These are phyloP conservation scores for Exophiala spinifera DNA, from an alignment of 2,329 filamentous ascomycete species.

Conservation along the genomic window DNA sequence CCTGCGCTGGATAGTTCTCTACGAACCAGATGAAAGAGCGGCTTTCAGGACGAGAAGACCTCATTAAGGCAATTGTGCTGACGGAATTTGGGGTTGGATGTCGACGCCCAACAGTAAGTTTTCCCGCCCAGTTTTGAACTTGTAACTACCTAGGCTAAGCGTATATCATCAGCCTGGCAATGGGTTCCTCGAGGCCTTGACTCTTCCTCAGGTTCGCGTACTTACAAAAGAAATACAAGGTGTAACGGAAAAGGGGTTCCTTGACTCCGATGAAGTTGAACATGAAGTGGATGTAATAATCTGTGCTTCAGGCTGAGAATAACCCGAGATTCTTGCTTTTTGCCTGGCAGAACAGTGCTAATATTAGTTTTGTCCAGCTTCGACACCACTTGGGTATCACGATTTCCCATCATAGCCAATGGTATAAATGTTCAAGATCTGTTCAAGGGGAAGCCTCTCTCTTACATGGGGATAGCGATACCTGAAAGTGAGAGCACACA, in stretches of 20 bases:
- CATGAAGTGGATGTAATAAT: constrained; percentile 28
- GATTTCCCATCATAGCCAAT: constrained; percentile 18
- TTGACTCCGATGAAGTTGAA: constrained; percentile 26
- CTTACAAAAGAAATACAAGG: constrained; percentile 40
- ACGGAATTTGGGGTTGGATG: constrained; percentile 43
- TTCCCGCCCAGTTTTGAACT: background rate
- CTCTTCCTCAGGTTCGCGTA: constrained; percentile 45
- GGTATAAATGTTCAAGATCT: constrained; percentile 15
- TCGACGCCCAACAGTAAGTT: constrained; percentile 38
- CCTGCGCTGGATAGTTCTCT: too few relatives aligned
- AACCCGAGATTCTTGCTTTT: too few relatives aligned
- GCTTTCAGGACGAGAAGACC: constrained; percentile 34
- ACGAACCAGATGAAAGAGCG: constrained; percentile 11
- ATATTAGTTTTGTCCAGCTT: constrained; percentile 4
- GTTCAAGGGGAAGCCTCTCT: constrained; percentile 9
- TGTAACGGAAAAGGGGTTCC: constrained; percentile 36
- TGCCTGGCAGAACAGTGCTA: too few relatives aligned
- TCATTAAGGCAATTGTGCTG: constrained; percentile 47
- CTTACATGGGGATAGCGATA: too few relatives aligned
- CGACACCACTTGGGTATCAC: constrained; percentile 20
- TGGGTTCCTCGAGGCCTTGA: constrained; percentile 31
- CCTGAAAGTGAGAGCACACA: too few relatives aligned
- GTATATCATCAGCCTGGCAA: constrained; percentile 18
- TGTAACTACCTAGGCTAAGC: background rate
- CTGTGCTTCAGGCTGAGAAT: constrained; percentile 21